These are phyloP conservation scores for Mycena capillaripes DNA, from an alignment of 768 basidiomycete species.

Conservation along the genomic window DNA sequence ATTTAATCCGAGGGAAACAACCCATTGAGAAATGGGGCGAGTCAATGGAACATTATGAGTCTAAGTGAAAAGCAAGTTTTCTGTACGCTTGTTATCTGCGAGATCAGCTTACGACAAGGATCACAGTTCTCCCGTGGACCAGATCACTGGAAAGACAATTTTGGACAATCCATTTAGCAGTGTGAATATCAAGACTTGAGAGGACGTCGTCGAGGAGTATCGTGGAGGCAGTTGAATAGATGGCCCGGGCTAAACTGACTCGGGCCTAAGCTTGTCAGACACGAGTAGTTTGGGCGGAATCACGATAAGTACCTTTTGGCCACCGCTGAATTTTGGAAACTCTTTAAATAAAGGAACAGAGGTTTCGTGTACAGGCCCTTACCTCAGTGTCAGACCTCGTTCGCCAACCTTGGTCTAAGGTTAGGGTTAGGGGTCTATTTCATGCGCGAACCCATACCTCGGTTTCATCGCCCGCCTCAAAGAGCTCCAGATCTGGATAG, in stretches of 20 bases:
- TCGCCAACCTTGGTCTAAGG: conserved; percentile 53
- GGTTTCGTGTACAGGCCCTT: not conserved
- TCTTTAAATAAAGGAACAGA: not conserved
- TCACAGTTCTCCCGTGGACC: conserved; percentile 56
- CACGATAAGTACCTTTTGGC: conserved; percentile 62
- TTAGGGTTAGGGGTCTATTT: too few species aligned
- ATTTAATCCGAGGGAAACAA: conserved; percentile 57
- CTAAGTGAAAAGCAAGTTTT: conserved; percentile 38
- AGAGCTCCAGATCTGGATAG: conserved; percentile 58
- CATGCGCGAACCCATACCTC: conserved; percentile 44
- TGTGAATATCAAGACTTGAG: conserved; percentile 66
- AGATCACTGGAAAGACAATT: conserved; percentile 59
- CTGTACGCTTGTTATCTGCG: not conserved
- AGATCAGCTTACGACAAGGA: conserved; percentile 52
- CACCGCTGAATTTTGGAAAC: conserved; percentile 50
- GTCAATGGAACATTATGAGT: conserved; percentile 62
- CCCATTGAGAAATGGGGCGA: conserved; percentile 55
- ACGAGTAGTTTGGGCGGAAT: not conserved
- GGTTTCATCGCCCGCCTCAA: conserved; percentile 64
- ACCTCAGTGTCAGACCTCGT: conserved; percentile 62
- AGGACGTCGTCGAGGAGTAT: conserved; percentile 72
- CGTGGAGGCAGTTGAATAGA: conserved; percentile 68
- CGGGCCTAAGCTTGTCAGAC: conserved; percentile 36
- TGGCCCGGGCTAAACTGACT: conserved; percentile 66
- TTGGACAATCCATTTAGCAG: conserved; percentile 64